These are phyloP conservation scores for Fusarium sublunatum DNA, from an alignment of 2,329 filamentous ascomycete genomes.

Conservation along the genomic window DNA sequence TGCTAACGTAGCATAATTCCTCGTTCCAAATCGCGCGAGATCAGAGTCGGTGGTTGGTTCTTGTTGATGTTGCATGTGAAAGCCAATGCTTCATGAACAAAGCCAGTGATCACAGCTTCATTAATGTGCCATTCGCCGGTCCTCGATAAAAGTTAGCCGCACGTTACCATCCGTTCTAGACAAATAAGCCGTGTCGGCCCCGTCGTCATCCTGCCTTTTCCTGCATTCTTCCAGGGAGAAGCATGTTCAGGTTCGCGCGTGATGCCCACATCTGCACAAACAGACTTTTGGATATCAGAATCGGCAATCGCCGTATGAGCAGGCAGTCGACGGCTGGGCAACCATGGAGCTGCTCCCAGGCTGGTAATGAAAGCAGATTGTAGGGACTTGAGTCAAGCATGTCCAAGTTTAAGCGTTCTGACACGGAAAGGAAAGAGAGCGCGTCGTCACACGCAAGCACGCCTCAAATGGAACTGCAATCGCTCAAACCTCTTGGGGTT, in stretches of 20 bases:
- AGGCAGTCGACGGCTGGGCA: background rate
- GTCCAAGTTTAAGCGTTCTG: background rate
- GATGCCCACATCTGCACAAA: background rate
- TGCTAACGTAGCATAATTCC: slow-evolving; percentile 1
- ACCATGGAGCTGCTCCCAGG: background rate
- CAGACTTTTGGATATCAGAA: background rate
- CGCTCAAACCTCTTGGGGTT: slow-evolving; percentile 2
- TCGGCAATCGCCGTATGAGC: background rate
- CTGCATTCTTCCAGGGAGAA: background rate
- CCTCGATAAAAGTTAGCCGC: background rate
- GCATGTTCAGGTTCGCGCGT: too few relatives aligned
- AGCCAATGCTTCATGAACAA: slow-evolving; percentile 2
- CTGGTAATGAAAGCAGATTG: background rate
- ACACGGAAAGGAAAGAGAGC: background rate
- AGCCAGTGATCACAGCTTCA: slow-evolving; percentile 9
- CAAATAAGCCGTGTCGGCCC: background rate
- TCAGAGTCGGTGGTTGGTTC: background rate
- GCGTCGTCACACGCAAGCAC: slow-evolving; percentile 1
- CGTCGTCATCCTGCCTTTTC: background rate
- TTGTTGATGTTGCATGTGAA: slow-evolving; percentile 27
- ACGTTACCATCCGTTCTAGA: background rate
- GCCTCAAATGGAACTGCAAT: slow-evolving; percentile 6
- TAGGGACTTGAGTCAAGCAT: background rate
- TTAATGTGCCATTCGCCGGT: background rate
- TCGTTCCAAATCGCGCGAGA: background rate